These are phyloP conservation scores for Allomyces macrogynus DNA, from an alignment of 192 early-diverging fungal genomes.

Conservation along the genomic window DNA sequence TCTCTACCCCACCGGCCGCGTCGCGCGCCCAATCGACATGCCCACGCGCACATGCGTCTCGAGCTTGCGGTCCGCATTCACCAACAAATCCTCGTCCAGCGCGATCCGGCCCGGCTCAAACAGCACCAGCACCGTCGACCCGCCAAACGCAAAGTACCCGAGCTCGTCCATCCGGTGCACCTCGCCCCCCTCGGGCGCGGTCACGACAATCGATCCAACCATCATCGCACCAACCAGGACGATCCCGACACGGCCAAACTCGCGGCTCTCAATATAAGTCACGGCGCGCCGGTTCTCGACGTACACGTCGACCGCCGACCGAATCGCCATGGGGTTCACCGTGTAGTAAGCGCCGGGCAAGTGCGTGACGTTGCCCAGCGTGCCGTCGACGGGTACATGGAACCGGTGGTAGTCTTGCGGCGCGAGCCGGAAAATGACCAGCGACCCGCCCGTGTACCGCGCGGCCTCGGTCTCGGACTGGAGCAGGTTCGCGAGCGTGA, in stretches of 20 bases:
- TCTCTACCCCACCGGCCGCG: too few species aligned
- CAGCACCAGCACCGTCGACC: conserved; percentile 48
- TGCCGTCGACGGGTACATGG: conserved; percentile 52
- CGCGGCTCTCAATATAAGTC: conserved; percentile 33
- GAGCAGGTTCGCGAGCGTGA: conserved; percentile 36
- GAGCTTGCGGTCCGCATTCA: conserved; percentile 35
- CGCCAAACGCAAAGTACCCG: conserved; percentile 68
- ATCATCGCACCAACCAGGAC: conserved; percentile 64
- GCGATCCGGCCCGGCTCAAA: conserved; percentile 36
- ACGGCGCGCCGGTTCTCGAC: conserved; percentile 54
- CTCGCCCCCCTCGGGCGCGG: conserved; percentile 15
- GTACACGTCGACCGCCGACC: conserved; percentile 50
- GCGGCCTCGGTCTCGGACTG: conserved; percentile 21
- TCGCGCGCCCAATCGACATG: conserved; percentile 13
- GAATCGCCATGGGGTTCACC: conserved; percentile 66
- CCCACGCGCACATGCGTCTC: conserved; percentile 48
- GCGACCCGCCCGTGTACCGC: conserved; percentile 34
- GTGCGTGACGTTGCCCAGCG: conserved; percentile 22
- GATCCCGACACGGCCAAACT: conserved; percentile 49
- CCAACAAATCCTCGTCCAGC: conserved; percentile 49
- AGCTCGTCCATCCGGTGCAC: conserved; percentile 51
- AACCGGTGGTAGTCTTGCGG: conserved; percentile 76
- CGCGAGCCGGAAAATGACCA: conserved; percentile 54
- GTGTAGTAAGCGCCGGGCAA: conserved; percentile 57
- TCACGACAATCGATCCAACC: conserved; percentile 55